Percentiles rank a stretch among this genome's conserved stretches.
Conservation (phyloP, 1,284 basidiomycete species). For the Coniferiporia weirii region DNA sequence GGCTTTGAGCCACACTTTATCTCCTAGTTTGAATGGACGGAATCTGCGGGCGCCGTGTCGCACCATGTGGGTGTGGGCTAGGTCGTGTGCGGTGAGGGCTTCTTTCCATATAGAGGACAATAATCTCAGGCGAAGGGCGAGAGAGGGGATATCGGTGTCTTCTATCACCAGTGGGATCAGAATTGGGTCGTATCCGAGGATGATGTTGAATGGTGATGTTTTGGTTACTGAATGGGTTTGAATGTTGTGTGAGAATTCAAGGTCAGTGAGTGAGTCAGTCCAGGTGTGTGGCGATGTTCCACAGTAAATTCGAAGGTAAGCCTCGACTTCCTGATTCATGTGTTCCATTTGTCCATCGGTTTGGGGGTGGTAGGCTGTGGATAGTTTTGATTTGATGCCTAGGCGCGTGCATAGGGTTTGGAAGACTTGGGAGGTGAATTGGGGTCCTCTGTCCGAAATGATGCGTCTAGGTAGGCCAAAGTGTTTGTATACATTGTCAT, state of each 20-base stretch:
- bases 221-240: background rate
- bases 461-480: constrained; percentile 1
- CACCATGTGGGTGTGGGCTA: background rate
- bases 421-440: constrained; percentile 20
- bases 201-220: background rate
- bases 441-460: constrained; percentile 19
- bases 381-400: constrained; percentile 18
- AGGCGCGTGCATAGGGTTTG: constrained; percentile 5
- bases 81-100: background rate
- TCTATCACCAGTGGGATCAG: background rate
- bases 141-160: background rate
- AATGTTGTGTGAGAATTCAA: constrained; percentile 19
- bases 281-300: constrained; percentile 29
- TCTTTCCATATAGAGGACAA: background rate
- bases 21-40: background rate
- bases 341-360: constrained; percentile 28
- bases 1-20: background rate
- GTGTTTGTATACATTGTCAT: background rate
- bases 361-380: constrained; percentile 25
- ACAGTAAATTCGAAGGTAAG: constrained; percentile 15
- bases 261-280: constrained; percentile 22
- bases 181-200: background rate
- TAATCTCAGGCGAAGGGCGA: background rate
- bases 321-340: constrained; percentile 25
- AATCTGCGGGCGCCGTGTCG: background rate